phyloP scores from a whole-genome alignment of 352 stramenopile species.

The Pythium monospermum region DNA sequence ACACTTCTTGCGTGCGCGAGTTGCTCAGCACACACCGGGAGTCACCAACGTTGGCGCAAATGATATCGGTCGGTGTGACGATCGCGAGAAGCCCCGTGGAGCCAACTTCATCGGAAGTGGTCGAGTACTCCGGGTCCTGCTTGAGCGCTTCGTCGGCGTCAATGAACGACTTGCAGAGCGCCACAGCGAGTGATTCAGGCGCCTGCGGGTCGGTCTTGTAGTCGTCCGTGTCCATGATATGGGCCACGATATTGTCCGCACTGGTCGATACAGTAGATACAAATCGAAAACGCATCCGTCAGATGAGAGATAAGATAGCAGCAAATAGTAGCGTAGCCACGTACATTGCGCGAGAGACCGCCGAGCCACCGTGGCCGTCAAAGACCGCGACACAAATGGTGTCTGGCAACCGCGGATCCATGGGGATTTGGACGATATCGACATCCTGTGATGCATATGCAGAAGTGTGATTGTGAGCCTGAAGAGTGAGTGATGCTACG shows the following conservation, averaged over 20 bases:
- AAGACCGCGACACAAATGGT: conserved; percentile 75
- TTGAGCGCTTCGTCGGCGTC: conserved; percentile 68
- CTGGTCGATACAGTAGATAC: conserved; percentile 20
- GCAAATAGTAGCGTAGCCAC: conserved; percentile 4
- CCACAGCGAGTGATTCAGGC: conserved; percentile 62
- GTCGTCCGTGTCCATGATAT: conserved; percentile 64
- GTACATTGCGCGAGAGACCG: conserved; percentile 69
- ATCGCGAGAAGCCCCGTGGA: conserved; percentile 80
- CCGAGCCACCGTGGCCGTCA: conserved; percentile 71
- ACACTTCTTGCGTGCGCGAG: conserved; percentile 52
- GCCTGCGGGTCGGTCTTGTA: conserved; percentile 65
- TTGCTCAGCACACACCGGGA: conserved; percentile 85
- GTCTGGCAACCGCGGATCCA: conserved; percentile 49
- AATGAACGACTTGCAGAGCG: conserved; percentile 74
- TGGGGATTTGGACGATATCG: conserved; percentile 65
- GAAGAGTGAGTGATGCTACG: too few species aligned
- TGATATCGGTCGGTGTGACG: conserved; percentile 74
- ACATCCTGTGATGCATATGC: conserved; percentile 48
- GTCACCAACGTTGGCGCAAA: conserved; percentile 81
- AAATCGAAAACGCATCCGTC: not conserved
- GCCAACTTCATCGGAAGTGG: conserved; percentile 71
- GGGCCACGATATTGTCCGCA: conserved; percentile 57
- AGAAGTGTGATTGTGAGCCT: too few species aligned
- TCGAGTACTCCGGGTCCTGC: conserved; percentile 55
- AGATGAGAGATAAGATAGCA: not conserved